These are phyloP conservation scores for Periconia sp. DNA, from an alignment of 2,329 filamentous ascomycete genomes.

Conservation along the genomic window DNA sequence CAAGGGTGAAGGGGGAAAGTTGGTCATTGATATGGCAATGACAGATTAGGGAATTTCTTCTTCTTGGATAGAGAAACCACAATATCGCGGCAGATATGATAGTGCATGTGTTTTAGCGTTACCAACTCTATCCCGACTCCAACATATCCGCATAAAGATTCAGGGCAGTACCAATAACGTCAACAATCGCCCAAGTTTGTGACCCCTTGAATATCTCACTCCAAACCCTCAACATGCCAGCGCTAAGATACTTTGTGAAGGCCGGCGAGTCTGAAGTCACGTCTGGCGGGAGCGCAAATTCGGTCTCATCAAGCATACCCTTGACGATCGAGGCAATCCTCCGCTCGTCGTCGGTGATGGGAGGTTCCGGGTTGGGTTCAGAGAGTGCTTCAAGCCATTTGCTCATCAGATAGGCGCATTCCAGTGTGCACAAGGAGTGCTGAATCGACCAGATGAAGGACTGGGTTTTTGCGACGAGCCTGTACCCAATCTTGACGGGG, in stretches of 20 bases:
- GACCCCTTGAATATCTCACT: constrained; percentile 46
- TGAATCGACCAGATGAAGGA: constrained; percentile 46
- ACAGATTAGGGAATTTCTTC: constrained; percentile 4
- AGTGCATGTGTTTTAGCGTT: no score
- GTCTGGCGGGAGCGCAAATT: constrained; percentile 32
- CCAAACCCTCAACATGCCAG: constrained; percentile 46
- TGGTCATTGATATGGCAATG: constrained; percentile 47
- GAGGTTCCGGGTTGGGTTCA: constrained; percentile 31
- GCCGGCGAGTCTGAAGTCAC: constrained; percentile 35
- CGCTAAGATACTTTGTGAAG: constrained; percentile 40
- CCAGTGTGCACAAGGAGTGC: constrained; percentile 43
- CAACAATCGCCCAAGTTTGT: constrained; percentile 48
- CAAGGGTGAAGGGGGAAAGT: constrained; percentile 48
- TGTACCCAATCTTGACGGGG: constrained; percentile 57
- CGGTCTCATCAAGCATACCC: constrained; percentile 47
- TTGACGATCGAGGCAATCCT: constrained; percentile 42
- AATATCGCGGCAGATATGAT: no score
- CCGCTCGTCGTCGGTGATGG: constrained; percentile 42
- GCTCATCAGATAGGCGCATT: constrained; percentile 45
- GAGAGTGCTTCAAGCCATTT: constrained; percentile 45
- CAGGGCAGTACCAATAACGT: constrained; percentile 45
- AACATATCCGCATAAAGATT: constrained; percentile 46
- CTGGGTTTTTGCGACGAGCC: constrained; percentile 44
- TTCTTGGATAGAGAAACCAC: no score
- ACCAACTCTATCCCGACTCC: constrained; percentile 34